A percentile compares a stretch with the other conserved stretches of the same genome.
phyloP scores from a whole-genome alignment of 23 red algal species.

The Chondrus crispus region DNA sequence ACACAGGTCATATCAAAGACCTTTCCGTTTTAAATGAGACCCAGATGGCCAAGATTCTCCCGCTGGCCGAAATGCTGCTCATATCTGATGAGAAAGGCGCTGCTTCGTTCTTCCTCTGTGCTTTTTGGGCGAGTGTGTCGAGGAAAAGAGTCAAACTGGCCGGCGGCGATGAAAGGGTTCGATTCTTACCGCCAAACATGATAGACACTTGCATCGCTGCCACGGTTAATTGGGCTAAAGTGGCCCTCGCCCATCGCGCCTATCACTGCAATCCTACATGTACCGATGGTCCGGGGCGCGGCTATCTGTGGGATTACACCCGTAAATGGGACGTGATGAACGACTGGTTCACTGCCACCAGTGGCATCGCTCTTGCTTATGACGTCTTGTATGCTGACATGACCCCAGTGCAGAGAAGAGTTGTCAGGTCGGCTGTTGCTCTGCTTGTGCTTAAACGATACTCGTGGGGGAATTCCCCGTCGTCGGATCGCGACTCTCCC shows the following conservation, averaged over 20 bases:
- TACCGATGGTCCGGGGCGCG: constrained; percentile 5
- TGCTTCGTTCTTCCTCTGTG: background rate
- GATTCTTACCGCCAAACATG: background rate
- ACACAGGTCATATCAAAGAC: background rate
- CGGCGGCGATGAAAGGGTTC: background rate
- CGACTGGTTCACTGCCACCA: constrained; percentile 19
- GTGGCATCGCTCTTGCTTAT: constrained; percentile 6
- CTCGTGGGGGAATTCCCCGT: background rate
- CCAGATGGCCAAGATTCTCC: background rate
- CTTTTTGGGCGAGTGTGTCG: background rate
- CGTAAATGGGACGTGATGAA: constrained; percentile 9
- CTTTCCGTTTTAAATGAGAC: background rate
- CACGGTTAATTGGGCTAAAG: constrained; percentile 41
- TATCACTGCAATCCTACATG: constrained; percentile 24
- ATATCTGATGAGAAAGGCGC: background rate
- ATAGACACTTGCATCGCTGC: constrained; percentile 17
- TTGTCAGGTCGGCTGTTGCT: background rate
- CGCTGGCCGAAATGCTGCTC: background rate
- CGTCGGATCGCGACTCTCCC: background rate
- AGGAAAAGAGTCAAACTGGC: no score
- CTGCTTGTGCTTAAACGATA: background rate
- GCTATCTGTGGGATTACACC: constrained; percentile 10
- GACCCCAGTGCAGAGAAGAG: background rate
- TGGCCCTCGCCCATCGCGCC: constrained; percentile 36
- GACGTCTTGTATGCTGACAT: constrained; percentile 51